phyloP scores from a whole-genome alignment of 2,329 filamentous ascomycete species.

The Phoma sp. region DNA sequence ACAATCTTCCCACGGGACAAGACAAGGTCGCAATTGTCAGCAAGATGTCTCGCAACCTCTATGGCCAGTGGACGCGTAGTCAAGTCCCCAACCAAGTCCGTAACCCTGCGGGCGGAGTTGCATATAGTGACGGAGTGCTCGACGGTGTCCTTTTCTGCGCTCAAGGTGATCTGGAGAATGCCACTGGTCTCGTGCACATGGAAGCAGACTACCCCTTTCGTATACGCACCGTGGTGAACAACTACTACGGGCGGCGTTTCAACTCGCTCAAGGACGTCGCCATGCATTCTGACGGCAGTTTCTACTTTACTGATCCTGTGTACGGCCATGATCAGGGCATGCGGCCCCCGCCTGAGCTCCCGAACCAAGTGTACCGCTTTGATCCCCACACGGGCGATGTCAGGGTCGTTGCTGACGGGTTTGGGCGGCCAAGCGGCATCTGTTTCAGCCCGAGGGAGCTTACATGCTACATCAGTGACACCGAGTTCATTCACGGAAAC shows the following conservation, averaged over 20 bases:
- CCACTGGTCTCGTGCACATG: conserved; percentile 41
- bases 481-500: conserved; percentile 31
- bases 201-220: conserved; percentile 26
- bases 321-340: conserved; percentile 32
- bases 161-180: conserved; percentile 38
- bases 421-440: conserved; percentile 52
- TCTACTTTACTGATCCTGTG: conserved; percentile 56
- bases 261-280: conserved; percentile 50
- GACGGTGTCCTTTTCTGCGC: conserved; percentile 42
- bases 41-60: conserved; percentile 20
- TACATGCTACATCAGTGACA: conserved; percentile 53
- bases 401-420: conserved; percentile 46
- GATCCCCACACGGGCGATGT: conserved; percentile 45
- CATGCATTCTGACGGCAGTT: conserved; percentile 48
- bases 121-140: conserved; percentile 29
- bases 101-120: conserved; percentile 36
- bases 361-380: conserved; percentile 47
- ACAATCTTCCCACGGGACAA: conserved; percentile 19
- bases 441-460: conserved; percentile 50
- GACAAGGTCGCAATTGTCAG: conserved; percentile 30
- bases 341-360: conserved; percentile 30
- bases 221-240: conserved; percentile 18
- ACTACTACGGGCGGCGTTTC: conserved; percentile 52
- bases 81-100: conserved; percentile 18
- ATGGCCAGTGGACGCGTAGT: conserved; percentile 17